Conservation (phyloP, 2,329 filamentous ascomycete genomes). For the Chaetothyriales sp. region DNA sequence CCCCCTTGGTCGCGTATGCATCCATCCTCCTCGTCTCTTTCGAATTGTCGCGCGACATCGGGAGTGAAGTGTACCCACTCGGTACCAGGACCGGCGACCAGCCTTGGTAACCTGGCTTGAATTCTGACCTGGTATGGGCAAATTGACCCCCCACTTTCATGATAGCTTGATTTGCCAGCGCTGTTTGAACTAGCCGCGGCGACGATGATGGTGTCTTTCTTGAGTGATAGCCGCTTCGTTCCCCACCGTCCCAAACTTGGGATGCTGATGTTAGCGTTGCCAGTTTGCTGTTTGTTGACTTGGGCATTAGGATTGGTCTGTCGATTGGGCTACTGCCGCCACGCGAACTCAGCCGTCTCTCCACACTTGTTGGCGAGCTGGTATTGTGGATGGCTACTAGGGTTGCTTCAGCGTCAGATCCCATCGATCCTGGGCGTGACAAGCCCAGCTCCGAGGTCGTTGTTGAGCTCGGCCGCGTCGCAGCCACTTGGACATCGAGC, state of each 20-base stretch:
- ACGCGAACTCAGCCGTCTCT: slow-evolving; percentile 12
- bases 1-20: slow-evolving; percentile 8
- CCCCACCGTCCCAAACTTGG: slow-evolving; percentile 2
- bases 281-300: slow-evolving; percentile 15
- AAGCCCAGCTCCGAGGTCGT: slow-evolving; percentile 7
- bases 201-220: slow-evolving; percentile 10
- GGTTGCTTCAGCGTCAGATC: slow-evolving; percentile 26
- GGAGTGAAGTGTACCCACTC: slow-evolving; percentile 18
- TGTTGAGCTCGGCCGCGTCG: neutral
- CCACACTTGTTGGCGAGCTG: slow-evolving; percentile 20
- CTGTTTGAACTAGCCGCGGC: slow-evolving; percentile 9
- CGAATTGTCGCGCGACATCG: slow-evolving; percentile 20
- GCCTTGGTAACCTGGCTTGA: slow-evolving; percentile 1
- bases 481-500: too few relatives aligned
- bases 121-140: too few relatives aligned
- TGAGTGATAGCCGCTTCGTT: slow-evolving; percentile 3
- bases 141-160: neutral
- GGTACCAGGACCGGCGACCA: slow-evolving; percentile 9
- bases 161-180: slow-evolving; percentile 10
- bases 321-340: slow-evolving; percentile 4
- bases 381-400: slow-evolving; percentile 25
- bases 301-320: slow-evolving; percentile 20
- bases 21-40: slow-evolving; percentile 14
- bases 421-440: slow-evolving; percentile 14
- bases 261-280: slow-evolving; percentile 11